Evolutionary conservation across 768 basidiomycete species (phyloP).

Genomic region (Collybiopsis luxurians): DNA sequence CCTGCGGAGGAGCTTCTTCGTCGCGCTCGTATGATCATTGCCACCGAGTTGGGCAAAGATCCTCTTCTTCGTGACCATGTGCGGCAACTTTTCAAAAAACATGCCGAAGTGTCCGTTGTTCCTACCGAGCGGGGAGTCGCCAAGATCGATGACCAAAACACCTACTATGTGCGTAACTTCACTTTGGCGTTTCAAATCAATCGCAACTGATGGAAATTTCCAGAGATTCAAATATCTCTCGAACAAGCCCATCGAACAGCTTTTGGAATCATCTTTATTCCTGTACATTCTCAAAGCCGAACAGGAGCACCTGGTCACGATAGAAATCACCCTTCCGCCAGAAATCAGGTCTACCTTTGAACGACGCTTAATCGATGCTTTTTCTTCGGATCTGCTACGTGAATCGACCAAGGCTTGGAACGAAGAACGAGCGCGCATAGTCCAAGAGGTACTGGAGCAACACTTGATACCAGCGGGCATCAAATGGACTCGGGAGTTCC

Average conservation of each 20-base stretch:
- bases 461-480: slow-evolving; percentile 80
- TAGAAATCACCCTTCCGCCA: slow-evolving; percentile 65
- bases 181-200: background rate
- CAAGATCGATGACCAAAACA: slow-evolving; percentile 75
- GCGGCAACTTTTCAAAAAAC: slow-evolving; percentile 69
- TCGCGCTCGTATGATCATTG: slow-evolving; percentile 78
- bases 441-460: slow-evolving; percentile 76
- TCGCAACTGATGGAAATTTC: slow-evolving; percentile 7
- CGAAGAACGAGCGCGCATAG: slow-evolving; percentile 71
- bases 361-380: slow-evolving; percentile 73
- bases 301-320: slow-evolving; percentile 79
- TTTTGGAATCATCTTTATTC: slow-evolving; percentile 77
- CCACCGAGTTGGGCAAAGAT: slow-evolving; percentile 91
- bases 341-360: slow-evolving; percentile 67
- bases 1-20: slow-evolving; percentile 66
- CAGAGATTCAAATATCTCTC: slow-evolving; percentile 95
- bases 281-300: slow-evolving; percentile 91
- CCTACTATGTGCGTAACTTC: slow-evolving; percentile 57
- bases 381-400: slow-evolving; percentile 80
- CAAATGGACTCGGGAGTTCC: slow-evolving; percentile 88
- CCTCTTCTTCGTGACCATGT: slow-evolving; percentile 80
- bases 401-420: slow-evolving; percentile 93
- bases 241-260: slow-evolving; percentile 69
- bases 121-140: slow-evolving; percentile 85
- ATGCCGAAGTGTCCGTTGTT: slow-evolving; percentile 72